These are phyloP conservation scores for Hydnomerulius pinastri DNA, from an alignment of 768 basidiomycete species.

Conservation along the genomic window DNA sequence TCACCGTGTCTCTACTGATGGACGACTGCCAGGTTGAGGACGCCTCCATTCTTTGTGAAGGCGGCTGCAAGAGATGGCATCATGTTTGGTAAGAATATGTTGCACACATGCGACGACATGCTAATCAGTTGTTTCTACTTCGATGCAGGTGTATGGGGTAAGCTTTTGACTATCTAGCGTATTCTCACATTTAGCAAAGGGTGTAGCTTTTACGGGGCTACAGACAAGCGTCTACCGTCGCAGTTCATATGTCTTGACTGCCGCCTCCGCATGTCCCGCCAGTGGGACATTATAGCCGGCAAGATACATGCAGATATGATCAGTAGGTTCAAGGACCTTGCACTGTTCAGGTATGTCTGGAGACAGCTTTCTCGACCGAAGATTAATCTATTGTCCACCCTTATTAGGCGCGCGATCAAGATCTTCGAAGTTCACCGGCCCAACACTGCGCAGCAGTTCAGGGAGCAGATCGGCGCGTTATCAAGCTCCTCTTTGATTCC, in stretches of 20 bases:
- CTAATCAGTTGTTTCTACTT: neutral
- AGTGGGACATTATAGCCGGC: slow-evolving; percentile 69
- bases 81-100: slow-evolving; percentile 63
- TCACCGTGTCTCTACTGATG: neutral
- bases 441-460: slow-evolving; percentile 52
- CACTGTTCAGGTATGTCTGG: slow-evolving; percentile 60
- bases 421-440: slow-evolving; percentile 54
- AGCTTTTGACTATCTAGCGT: neutral
- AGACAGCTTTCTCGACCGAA: neutral
- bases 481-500: neutral
- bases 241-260: slow-evolving; percentile 78
- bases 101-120: neutral
- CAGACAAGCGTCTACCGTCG: slow-evolving; percentile 58
- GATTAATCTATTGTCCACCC: neutral
- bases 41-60: slow-evolving; percentile 63
- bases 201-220: slow-evolving; percentile 59
- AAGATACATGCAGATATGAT: slow-evolving; percentile 58
- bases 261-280: slow-evolving; percentile 62
- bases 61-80: slow-evolving; percentile 72
- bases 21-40: slow-evolving; percentile 50
- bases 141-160: slow-evolving; percentile 42
- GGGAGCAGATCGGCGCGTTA: slow-evolving; percentile 57
- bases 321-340: slow-evolving; percentile 65
- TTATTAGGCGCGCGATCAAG: slow-evolving; percentile 66
- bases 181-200: neutral